Evolutionary conservation across 148 eudicot species (phyloP).

Genomic region (Vaccinium darrowii): DNA sequence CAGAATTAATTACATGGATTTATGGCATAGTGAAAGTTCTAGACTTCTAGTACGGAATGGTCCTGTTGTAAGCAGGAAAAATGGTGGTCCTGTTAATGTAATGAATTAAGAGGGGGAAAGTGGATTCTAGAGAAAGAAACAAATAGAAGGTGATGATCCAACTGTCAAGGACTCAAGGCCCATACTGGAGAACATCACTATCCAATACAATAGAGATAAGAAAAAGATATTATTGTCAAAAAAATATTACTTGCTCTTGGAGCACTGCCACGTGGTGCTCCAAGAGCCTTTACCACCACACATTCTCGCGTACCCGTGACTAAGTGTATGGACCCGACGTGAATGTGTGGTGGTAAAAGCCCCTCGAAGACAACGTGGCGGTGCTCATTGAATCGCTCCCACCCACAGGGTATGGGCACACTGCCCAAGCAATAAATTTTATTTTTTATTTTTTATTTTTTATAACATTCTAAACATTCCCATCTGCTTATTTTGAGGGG

Average conservation of each 20-base stretch:
- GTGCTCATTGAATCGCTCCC: no score
- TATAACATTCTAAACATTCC: not conserved
- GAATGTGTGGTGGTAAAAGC: no score
- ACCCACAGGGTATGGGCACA: constrained; percentile 16
- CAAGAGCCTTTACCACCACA: no score
- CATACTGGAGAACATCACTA: not conserved
- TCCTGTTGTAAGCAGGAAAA: not conserved
- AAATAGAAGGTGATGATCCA: not conserved
- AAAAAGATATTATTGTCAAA: not conserved
- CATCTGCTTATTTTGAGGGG: not conserved
- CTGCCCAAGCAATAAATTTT: constrained; percentile 1
- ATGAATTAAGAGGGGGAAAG: not conserved
- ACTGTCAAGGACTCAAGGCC: not conserved
- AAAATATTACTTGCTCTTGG: no score
- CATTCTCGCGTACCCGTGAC: no score
- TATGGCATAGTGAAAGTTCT: not conserved
- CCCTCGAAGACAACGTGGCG: no score
- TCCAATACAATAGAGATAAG: not conserved
- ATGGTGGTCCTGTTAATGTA: not conserved
- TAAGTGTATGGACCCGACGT: no score
- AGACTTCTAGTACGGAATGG: not conserved
- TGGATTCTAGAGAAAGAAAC: not conserved
- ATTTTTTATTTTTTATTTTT: not conserved
- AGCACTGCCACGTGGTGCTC: no score
- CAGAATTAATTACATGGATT: not conserved